A percentile compares a stretch with the other conserved stretches of the same genome.
phyloP scores from a whole-genome alignment of 2,329 filamentous ascomycete genomes.

The Phoma sp. region DNA sequence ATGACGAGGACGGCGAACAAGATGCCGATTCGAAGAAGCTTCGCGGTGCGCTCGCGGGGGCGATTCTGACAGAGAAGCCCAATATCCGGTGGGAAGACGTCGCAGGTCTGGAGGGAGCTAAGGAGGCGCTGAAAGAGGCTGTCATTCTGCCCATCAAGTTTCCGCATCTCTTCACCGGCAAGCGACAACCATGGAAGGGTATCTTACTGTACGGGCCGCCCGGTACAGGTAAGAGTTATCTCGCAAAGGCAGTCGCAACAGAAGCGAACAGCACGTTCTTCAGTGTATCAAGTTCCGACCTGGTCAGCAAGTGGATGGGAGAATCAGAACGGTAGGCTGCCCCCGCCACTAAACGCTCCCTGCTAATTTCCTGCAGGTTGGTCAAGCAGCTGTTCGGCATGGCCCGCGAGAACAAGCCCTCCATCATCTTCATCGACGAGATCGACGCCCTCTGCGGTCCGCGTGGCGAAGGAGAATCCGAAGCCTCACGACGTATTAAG shows the following conservation, averaged over 20 bases:
- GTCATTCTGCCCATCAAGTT: constrained; percentile 99
- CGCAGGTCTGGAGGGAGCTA: constrained; percentile 89
- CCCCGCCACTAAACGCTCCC: neutral
- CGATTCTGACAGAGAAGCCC: constrained; percentile 92
- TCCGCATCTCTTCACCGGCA: constrained; percentile 92
- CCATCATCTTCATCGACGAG: constrained; percentile 98
- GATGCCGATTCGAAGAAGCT: constrained; percentile 97
- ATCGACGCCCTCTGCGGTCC: constrained; percentile 96
- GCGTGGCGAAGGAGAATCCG: constrained; percentile 91
- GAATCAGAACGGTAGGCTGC: constrained; percentile 85
- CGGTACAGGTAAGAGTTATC: constrained; percentile 95
- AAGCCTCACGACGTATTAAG: constrained; percentile 96
- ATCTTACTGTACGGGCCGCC: constrained; percentile 96
- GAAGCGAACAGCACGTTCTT: constrained; percentile 99
- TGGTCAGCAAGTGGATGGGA: constrained; percentile 99
- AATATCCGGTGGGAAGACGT: constrained; percentile 99
- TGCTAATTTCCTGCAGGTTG: constrained; percentile 62
- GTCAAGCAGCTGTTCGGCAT: constrained; percentile 98
- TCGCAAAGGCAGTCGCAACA: constrained; percentile 96
- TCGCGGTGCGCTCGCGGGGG: constrained; percentile 85
- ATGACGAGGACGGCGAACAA: constrained; percentile 62
- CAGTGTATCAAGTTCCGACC: constrained; percentile 94
- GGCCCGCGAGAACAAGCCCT: constrained; percentile 96
- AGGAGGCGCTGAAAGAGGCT: constrained; percentile 96
- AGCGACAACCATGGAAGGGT: constrained; percentile 97